phyloP scores from a whole-genome alignment of 768 basidiomycete genomes.

The Mycena sanguinolenta region DNA sequence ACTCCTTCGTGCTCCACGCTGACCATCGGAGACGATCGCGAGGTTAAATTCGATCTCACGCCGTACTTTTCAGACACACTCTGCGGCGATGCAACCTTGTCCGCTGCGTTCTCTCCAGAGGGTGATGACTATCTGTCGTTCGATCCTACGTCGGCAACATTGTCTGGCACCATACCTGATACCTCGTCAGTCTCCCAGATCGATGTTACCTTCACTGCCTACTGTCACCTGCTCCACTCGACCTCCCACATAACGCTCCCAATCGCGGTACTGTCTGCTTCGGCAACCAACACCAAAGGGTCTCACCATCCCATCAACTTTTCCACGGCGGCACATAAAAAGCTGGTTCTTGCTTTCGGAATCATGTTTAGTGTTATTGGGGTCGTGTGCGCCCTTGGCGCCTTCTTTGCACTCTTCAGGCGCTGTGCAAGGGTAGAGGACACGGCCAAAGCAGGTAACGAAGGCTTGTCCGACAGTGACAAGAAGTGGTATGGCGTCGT shows the following conservation, averaged over 20 bases:
- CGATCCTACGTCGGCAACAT: constrained; percentile 55
- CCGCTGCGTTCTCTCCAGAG: constrained; percentile 65
- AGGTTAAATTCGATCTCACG: constrained; percentile 66
- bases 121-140: constrained; percentile 68
- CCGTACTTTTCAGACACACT: constrained; percentile 68
- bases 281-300: constrained; percentile 54
- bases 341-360: constrained; percentile 69
- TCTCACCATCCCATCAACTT: constrained; percentile 50
- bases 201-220: constrained; percentile 74
- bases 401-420: constrained; percentile 68
- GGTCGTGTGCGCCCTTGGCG: constrained; percentile 66
- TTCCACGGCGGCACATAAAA: constrained; percentile 59
- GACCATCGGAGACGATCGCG: constrained; percentile 62
- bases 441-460: constrained; percentile 70
- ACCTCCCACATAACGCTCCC: constrained; percentile 75
- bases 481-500: constrained; percentile 76
- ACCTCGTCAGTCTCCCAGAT: constrained; percentile 54
- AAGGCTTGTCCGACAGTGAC: constrained; percentile 75
- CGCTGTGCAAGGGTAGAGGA: constrained; percentile 71
- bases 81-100: constrained; percentile 61
- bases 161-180: constrained; percentile 70
- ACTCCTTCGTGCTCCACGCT: constrained; percentile 68
- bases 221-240: constrained; percentile 74
- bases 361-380: constrained; percentile 75
- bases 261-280: constrained; percentile 58